Evolutionary conservation across 2,329 filamentous ascomycete species (phyloP), one percentile per base, ranked within the genome.

Genomic region (Verticillium dahliae): DNA sequence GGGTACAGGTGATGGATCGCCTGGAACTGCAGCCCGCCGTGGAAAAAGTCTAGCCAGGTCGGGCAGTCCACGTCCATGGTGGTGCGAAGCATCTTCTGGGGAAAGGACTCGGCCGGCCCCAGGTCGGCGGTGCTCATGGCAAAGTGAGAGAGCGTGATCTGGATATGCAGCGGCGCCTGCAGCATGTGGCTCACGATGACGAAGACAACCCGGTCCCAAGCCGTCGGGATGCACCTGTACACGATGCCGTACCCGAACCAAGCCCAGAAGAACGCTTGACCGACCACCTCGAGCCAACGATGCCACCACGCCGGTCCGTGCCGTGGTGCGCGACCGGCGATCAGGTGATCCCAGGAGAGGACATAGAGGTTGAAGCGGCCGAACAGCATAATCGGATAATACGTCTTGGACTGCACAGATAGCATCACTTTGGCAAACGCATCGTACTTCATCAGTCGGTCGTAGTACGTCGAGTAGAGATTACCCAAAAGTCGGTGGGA

Each of bases 51-150:
- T 13, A 96, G 80, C 92, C 92, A 96, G 13, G 83, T 80, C 0
- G 92, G 91, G 70, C 92, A 96, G 71, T 95, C 91, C 27, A 96
- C 87, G 66, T 96, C 92, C 92, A 97, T 96, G 13, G 92, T 96
- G 1, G 92, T 97, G 67, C 93, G 88, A 56, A 97, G 81, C 89
- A 96, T 95, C 73, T 89, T 90, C 75, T 96, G 92, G 0, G 92
- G 87, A 73, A 97, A 97, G 0, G 90, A 95, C 73, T 97, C 92
- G 59, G 88, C 81, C 1, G 90, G 86, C 0, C 93, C 93, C 13
- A 97, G 81, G 69, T 97, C 91, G 11, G 90, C 84, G 0, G 92
- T 97, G 68, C 90, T 94, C 92, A 96, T 97, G 66, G 91, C 91
- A 74, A 96, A 97, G 75, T 97, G 92, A 2, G 90, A 95, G 18